Base-by-base conservation (phyloP, 805 yeast genomes). In the Pichia manshurica region DNA sequence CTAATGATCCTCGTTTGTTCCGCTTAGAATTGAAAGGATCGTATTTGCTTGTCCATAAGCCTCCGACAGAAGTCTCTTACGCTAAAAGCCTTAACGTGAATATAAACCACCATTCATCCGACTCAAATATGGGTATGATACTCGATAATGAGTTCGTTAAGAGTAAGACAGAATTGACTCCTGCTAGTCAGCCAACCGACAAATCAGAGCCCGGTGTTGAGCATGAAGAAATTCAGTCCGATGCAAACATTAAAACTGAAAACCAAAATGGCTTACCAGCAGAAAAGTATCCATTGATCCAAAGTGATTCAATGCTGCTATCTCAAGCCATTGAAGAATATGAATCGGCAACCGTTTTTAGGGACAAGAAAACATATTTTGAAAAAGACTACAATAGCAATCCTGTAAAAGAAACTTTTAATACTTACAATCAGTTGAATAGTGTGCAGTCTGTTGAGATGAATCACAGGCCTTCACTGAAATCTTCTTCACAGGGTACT, bases 21-120 rank as follows among this genome's bases (percentile, higher is more conserved):
- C 71, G 83, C 44, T 88, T 84, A 0, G 87, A 81, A 57, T 66
- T 89, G 48, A 78, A 74, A 56, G 96, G 96, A 17, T 78, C 89
- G 2, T 69, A 71, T 38, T 65, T 89, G 45, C 70, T 72, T 46
- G 62, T 89, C 16, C 85, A 77, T 68, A 83, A 78, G 61, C 73
- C 79, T 33, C 82, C 75, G 2, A 63, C 68, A 22, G 79, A 70
- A 23, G 47, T 79, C 12, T 19, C 44, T 7, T 50, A 15, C 45
- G 55, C 48, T 9, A 52, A 50, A 43, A 47, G 40, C 32, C 33
- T 52, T n/a, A 40, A 29, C 1, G 21, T 39, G 5, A 17, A 22
- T 13, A 46, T 39, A 17, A 38, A 40, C 19, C 37, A 3, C 2
- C 32, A 17, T 6, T 17, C 37, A 5, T 20, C 48, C 1, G 41